Percentiles rank a stretch among this genome's conserved stretches.
Evolutionary conservation across 2,329 filamentous ascomycete species (phyloP).

Genomic region (Phaeomoniella chlamydospora): DNA sequence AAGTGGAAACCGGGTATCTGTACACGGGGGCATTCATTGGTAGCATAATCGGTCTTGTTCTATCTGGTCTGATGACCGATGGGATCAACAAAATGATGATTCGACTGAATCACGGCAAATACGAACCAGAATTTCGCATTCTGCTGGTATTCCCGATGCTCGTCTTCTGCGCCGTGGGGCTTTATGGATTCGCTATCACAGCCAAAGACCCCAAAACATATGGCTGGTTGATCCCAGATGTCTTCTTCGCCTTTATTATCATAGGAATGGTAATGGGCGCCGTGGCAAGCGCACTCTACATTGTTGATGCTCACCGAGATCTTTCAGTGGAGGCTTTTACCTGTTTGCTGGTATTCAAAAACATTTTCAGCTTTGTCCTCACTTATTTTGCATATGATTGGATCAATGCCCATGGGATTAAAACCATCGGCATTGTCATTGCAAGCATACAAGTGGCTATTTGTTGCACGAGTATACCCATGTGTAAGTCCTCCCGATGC

Average conservation of each 20-base stretch:
- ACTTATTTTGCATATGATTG: conserved; percentile 78
- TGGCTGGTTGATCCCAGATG: conserved; percentile 58
- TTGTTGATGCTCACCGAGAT: conserved; percentile 86
- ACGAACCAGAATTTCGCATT: conserved; percentile 85
- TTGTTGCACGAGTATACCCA: conserved; percentile 59
- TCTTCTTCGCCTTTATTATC: conserved; percentile 75
- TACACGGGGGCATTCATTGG: conserved; percentile 80
- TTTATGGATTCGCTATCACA: conserved; percentile 75
- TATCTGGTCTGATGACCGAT: conserved; percentile 65
- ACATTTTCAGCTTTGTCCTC: conserved; percentile 76
- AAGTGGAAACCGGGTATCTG: conserved; percentile 70
- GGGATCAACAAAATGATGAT: conserved; percentile 57
- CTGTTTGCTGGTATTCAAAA: conserved; percentile 84
- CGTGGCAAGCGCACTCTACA: conserved; percentile 71
- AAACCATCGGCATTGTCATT: conserved; percentile 52
- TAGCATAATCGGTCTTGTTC: conserved; percentile 58
- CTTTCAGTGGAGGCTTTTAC: conserved; percentile 81
- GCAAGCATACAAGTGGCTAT: conserved; percentile 64
- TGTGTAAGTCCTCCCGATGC: conserved; percentile 47
- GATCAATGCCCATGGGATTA: conserved; percentile 48
- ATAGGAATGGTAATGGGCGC: conserved; percentile 86
- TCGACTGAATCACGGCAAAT: conserved; percentile 60
- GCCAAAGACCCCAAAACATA: conserved; percentile 46
- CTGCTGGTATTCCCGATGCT: conserved; percentile 71
- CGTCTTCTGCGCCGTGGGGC: conserved; percentile 58